phyloP scores from a whole-genome alignment of 1,284 basidiomycete species.

The Amylostereum areolatum region DNA sequence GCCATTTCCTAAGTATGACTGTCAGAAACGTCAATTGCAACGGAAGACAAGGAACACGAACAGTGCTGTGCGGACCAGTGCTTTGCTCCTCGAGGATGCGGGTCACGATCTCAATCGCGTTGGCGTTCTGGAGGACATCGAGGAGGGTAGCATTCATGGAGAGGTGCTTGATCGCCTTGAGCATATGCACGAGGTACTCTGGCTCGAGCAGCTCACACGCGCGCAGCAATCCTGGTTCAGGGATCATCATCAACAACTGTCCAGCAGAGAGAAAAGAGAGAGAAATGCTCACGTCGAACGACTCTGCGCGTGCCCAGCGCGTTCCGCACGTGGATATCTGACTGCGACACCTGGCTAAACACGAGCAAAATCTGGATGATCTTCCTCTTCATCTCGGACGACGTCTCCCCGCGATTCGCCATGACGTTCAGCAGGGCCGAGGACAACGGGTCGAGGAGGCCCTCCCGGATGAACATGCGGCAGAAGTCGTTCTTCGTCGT shows the following conservation, averaged over 20 bases:
- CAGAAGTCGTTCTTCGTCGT: slow-evolving; percentile 98
- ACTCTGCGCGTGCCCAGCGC: slow-evolving; percentile 88
- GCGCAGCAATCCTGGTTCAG: slow-evolving; percentile 63
- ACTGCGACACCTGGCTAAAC: slow-evolving; percentile 94
- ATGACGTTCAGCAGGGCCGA: slow-evolving; percentile 87
- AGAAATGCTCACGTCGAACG: slow-evolving; percentile 65
- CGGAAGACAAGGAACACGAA: slow-evolving; percentile 30
- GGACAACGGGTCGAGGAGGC: slow-evolving; percentile 88
- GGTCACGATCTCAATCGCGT: slow-evolving; percentile 88
- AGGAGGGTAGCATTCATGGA: slow-evolving; percentile 89
- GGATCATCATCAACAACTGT: background rate
- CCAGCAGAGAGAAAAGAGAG: slow-evolving; percentile 5
- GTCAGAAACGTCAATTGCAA: background rate
- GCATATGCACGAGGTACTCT: slow-evolving; percentile 80
- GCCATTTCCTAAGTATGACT: slow-evolving; percentile 71
- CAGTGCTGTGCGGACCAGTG: slow-evolving; percentile 75
- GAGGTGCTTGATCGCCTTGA: slow-evolving; percentile 94
- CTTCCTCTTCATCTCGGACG: slow-evolving; percentile 77
- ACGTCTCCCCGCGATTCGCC: slow-evolving; percentile 61
- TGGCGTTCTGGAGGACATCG: slow-evolving; percentile 93
- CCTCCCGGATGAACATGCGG: slow-evolving; percentile 95
- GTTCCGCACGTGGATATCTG: slow-evolving; percentile 87
- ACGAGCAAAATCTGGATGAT: slow-evolving; percentile 89
- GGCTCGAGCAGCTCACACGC: slow-evolving; percentile 81
- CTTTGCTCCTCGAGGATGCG: slow-evolving; percentile 79